These are phyloP conservation scores for Ophiostoma australiae DNA, from an alignment of 2,329 filamentous ascomycete species.

Conservation along the genomic window DNA sequence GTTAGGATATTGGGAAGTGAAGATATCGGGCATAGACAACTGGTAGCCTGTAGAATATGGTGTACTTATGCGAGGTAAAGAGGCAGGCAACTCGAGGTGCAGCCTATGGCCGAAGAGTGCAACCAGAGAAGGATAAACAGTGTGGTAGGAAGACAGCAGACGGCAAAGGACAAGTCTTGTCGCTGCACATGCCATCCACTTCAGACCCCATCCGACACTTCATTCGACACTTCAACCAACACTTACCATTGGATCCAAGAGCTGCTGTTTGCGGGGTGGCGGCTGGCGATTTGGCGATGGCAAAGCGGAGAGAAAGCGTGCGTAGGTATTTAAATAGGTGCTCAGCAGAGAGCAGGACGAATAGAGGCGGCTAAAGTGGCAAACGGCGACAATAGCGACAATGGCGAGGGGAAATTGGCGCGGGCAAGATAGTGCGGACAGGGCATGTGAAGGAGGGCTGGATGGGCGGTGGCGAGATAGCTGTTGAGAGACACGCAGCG, in stretches of 20 bases:
- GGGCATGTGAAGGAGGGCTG: slow-evolving; percentile 5
- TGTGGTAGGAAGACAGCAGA: neutral
- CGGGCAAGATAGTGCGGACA: slow-evolving; percentile 1
- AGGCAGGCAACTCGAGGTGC: neutral
- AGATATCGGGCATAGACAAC: neutral
- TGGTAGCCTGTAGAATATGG: neutral
- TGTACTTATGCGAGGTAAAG: neutral
- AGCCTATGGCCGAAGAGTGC: neutral
- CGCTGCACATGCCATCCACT: neutral
- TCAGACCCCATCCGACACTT: too few relatives aligned
- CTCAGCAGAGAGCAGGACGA: neutral
- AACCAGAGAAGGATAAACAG: neutral
- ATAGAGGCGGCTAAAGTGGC: neutral
- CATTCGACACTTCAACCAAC: neutral
- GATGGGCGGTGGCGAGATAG: slow-evolving; percentile 11
- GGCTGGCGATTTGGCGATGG: neutral
- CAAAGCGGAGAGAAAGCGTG: neutral
- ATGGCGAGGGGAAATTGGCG: neutral
- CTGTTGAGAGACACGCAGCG: neutral
- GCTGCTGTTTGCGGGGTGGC: neutral
- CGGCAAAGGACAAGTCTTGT: neutral
- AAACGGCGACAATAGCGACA: neutral
- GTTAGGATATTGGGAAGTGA: neutral
- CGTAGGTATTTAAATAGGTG: neutral
- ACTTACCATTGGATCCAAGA: neutral